Conservation (phyloP, 202 grass and related monocot species). For the Zoysia matrella region DNA sequence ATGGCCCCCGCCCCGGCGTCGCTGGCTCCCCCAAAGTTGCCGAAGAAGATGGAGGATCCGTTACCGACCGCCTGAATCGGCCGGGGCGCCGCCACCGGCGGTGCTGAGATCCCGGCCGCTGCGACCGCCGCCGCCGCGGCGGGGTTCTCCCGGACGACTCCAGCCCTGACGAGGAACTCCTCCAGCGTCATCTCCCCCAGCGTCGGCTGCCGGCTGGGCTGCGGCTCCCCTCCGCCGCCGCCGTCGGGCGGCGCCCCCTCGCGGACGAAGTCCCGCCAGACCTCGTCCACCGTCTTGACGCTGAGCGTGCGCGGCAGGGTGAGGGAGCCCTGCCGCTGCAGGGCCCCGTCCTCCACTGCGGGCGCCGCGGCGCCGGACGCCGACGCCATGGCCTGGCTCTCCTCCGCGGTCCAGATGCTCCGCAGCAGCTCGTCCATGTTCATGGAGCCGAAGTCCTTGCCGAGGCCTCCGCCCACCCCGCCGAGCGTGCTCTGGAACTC, state of each 20-base stretch:
- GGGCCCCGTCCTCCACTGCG: neutral
- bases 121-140: neutral
- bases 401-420: constrained; percentile 76
- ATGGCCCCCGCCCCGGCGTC: constrained; percentile 21
- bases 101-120: constrained; percentile 11
- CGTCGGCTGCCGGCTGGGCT: constrained; percentile 54
- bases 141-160: constrained; percentile 62
- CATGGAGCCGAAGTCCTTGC: too few relatives aligned
- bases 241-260: neutral
- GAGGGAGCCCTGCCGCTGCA: constrained; percentile 69
- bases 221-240: neutral
- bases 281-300: constrained; percentile 19
- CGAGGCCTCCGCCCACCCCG: too few relatives aligned
- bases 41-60: constrained; percentile 47
- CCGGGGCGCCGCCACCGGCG: constrained; percentile 1
- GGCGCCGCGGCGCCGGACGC: neutral
- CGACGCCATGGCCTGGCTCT: constrained; percentile 59
- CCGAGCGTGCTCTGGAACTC: too few relatives aligned
- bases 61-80: constrained; percentile 41
- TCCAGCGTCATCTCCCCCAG: constrained; percentile 79
- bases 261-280: constrained; percentile 51
- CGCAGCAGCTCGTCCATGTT: constrained; percentile 35
- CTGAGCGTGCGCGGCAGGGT: constrained; percentile 68
- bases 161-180: constrained; percentile 64
- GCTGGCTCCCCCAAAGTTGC: constrained; percentile 37